A percentile compares a stretch with the other conserved stretches of the same genome.
phyloP scores from a whole-genome alignment of 306 rosid species.

The Lithocarpus polystachyus region DNA sequence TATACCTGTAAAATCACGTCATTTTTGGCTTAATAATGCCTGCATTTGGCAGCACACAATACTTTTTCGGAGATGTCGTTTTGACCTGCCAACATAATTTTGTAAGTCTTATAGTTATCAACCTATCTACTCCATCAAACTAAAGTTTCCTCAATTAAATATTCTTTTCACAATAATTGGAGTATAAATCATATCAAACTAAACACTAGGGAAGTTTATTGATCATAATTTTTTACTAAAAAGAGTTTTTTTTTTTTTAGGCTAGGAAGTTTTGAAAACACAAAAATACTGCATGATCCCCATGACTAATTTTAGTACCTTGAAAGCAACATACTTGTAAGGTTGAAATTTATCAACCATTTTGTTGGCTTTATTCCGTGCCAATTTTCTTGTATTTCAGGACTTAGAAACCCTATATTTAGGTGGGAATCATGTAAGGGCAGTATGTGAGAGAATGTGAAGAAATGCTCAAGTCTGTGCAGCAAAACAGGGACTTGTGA shows the following conservation, averaged over 20 bases:
- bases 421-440: no score
- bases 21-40: slow-evolving; percentile 74
- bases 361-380: no score
- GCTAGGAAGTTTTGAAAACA: background rate
- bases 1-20: slow-evolving; percentile 79
- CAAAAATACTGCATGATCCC: background rate
- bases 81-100: slow-evolving; percentile 58
- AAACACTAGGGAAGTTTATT: background rate
- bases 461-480: no score
- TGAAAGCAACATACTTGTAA: slow-evolving; percentile 79
- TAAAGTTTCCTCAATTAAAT: background rate
- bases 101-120: background rate
- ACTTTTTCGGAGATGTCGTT: slow-evolving; percentile 88
- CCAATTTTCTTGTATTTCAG: no score
- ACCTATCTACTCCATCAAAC: background rate
- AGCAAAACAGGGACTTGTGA: no score
- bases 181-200: background rate
- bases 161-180: background rate
- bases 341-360: no score
- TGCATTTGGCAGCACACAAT: slow-evolving; percentile 84
- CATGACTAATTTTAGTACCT: slow-evolving; percentile 44
- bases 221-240: background rate
- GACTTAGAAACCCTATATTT: no score
- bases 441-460: no score
- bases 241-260: background rate